Conservation (phyloP, 176 grass and related monocot species). For the Puccinellia tenuiflora region DNA sequence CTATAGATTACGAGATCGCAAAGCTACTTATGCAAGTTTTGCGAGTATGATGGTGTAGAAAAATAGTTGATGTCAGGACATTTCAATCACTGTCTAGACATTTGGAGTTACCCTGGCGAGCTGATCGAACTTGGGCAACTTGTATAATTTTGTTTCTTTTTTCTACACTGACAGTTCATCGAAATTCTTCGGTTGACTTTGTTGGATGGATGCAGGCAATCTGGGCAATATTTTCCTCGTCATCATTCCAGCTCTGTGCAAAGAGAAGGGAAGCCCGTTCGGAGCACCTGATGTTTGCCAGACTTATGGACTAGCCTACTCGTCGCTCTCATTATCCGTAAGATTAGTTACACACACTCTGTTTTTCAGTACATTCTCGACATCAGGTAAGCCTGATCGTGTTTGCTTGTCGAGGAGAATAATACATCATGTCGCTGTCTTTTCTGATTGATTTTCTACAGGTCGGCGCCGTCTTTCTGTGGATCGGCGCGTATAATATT, state of each 20-base stretch:
- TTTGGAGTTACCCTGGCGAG: background rate
- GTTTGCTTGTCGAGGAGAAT: background rate
- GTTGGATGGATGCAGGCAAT: constrained; percentile 47
- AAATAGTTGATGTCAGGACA: background rate
- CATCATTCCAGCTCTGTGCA: constrained; percentile 81
- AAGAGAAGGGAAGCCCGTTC: constrained; percentile 88
- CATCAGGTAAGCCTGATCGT: background rate
- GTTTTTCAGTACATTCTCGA: background rate
- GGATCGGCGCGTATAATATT: constrained; percentile 71
- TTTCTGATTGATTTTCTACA: constrained; percentile 16
- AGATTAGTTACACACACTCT: background rate
- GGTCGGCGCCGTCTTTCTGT: constrained; percentile 78
- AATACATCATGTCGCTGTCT: background rate
- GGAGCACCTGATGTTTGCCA: constrained; percentile 56
- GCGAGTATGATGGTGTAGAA: background rate
- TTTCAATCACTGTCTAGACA: background rate
- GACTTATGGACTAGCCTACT: constrained; percentile 62
- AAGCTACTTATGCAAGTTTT: background rate
- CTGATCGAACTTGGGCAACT: background rate
- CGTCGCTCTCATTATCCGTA: constrained; percentile 82
- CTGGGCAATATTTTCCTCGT: constrained; percentile 81
- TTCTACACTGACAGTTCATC: background rate
- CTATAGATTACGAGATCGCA: background rate
- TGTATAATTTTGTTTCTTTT: background rate
- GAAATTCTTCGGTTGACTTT: background rate